These are phyloP conservation scores for Monilinia polystroma DNA, from an alignment of 2,329 filamentous ascomycete species.

Conservation along the genomic window DNA sequence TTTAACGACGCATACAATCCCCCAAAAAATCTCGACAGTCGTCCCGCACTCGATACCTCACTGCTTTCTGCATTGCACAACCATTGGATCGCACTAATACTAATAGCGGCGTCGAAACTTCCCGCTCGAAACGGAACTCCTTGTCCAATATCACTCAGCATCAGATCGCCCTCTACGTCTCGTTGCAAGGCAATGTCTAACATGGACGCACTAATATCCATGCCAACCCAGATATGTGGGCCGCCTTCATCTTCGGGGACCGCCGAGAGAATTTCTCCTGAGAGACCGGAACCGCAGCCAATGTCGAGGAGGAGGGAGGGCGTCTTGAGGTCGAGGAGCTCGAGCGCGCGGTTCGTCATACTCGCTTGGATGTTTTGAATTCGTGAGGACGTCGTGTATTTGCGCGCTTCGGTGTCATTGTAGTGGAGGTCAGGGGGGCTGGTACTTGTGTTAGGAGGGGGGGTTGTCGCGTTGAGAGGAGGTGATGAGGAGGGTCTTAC, in stretches of 20 bases:
- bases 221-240: slow-evolving; percentile 93
- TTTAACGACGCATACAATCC: slow-evolving; percentile 82
- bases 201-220: slow-evolving; percentile 96
- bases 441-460: slow-evolving; percentile 16
- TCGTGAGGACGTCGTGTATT: slow-evolving; percentile 94
- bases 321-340: slow-evolving; percentile 76
- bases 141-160: slow-evolving; percentile 93
- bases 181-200: slow-evolving; percentile 89
- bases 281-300: slow-evolving; percentile 94
- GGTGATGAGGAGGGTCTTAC: slow-evolving; percentile 49
- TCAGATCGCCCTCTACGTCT: slow-evolving; percentile 89
- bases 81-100: slow-evolving; percentile 97
- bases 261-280: slow-evolving; percentile 87
- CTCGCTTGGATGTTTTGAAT: slow-evolving; percentile 93
- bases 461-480: slow-evolving; percentile 27
- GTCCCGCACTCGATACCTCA: slow-evolving; percentile 75
- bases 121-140: slow-evolving; percentile 91
- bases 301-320: slow-evolving; percentile 92
- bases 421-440: slow-evolving; percentile 97
- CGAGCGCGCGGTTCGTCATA: slow-evolving; percentile 92
- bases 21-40: slow-evolving; percentile 85
- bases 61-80: slow-evolving; percentile 91
- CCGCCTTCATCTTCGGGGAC: slow-evolving; percentile 68
- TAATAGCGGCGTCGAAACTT: slow-evolving; percentile 91
- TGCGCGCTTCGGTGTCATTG: slow-evolving; percentile 90